These are phyloP conservation scores for Pseudogymnoascus sp. DNA, from an alignment of 2,329 filamentous ascomycete genomes.

Conservation along the genomic window DNA sequence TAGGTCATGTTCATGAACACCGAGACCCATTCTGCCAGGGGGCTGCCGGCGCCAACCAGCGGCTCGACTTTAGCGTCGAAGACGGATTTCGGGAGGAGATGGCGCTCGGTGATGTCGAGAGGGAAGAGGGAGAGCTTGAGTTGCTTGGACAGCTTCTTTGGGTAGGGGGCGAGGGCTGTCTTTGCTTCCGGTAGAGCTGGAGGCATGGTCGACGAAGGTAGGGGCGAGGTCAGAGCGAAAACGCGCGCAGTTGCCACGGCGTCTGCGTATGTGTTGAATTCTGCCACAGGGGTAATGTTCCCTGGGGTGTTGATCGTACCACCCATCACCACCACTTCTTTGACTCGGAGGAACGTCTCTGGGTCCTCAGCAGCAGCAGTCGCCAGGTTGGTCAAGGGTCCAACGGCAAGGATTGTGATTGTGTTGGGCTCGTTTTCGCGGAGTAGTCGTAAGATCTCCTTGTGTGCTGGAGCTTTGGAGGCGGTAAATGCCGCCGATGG, in stretches of 20 bases:
- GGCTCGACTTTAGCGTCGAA: conserved; percentile 50
- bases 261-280: conserved; percentile 96
- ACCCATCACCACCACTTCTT: conserved; percentile 93
- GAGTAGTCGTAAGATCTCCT: conserved; percentile 83
- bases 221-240: conserved; percentile 66
- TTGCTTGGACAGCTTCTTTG: conserved; percentile 49
- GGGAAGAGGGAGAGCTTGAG: conserved; percentile 66
- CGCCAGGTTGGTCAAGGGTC: conserved; percentile 89
- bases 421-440: conserved; percentile 73
- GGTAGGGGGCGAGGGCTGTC: conserved; percentile 51
- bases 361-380: conserved; percentile 81
- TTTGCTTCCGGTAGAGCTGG: conserved; percentile 39
- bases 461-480: conserved; percentile 64
- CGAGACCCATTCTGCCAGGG: conserved; percentile 63
- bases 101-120: conserved; percentile 66
- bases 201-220: conserved; percentile 73
- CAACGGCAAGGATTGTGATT: conserved; percentile 82
- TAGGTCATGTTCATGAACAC: conserved; percentile 67
- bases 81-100: conserved; percentile 53
- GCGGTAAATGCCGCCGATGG: conserved; percentile 58
- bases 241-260: conserved; percentile 67
- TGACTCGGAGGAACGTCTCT: conserved; percentile 78
- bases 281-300: conserved; percentile 77
- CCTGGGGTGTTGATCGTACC: conserved; percentile 72
- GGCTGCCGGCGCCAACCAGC: conserved; percentile 53